Evolutionary conservation across 2,329 filamentous ascomycete genomes (phyloP), one percentile per base, ranked within the genome.

Genomic region (Penicillium griseofulvum): DNA sequence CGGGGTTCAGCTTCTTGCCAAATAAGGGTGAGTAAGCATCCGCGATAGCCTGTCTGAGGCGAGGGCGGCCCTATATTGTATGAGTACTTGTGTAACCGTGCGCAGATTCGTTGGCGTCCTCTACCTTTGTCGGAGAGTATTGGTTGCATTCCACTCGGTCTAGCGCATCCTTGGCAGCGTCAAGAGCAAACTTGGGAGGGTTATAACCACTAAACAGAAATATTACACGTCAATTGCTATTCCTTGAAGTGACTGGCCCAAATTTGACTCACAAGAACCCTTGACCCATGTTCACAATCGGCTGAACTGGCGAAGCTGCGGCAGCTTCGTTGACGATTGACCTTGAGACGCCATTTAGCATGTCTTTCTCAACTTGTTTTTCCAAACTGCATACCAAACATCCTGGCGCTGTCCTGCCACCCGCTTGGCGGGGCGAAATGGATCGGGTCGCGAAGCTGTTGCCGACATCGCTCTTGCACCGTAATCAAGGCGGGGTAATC

Each of bases 121-220:
- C 46, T 73, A 83, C 81, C 81, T 91, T 94, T 19, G 94, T 97
- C 2, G 92, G 94, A 22, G 91, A 93, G 81, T 99, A 99, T 80
- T 99, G 94, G 75, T 99, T 99, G 82, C 93, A 97, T 64, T 97
- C 94, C 22, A 99, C 93, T 49, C 86, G 83, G 69, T 96, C 88
- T 49, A 99, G 83, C 37, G 93, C 92, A 37, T 87, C 80, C 76
- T 96, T 97, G 49, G 94, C 94, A 39, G 94, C 94, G 65, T 96
- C 84, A 61, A 97, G 80, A 61, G 97, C 91, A 74, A 96, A 97
- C 34, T 87, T 76, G 8, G 93, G 93, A 54, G 93, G 93, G 71
- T 97, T 97, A 75, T 97, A 97, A 55, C 93, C 93, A 69, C 78
- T 79, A 49, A 37, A 39, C 8, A 39, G 31, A 47, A 45, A 26